These are phyloP conservation scores for Ceratocystis harringtonii DNA, from an alignment of 2,329 filamentous ascomycete species.

Conservation along the genomic window DNA sequence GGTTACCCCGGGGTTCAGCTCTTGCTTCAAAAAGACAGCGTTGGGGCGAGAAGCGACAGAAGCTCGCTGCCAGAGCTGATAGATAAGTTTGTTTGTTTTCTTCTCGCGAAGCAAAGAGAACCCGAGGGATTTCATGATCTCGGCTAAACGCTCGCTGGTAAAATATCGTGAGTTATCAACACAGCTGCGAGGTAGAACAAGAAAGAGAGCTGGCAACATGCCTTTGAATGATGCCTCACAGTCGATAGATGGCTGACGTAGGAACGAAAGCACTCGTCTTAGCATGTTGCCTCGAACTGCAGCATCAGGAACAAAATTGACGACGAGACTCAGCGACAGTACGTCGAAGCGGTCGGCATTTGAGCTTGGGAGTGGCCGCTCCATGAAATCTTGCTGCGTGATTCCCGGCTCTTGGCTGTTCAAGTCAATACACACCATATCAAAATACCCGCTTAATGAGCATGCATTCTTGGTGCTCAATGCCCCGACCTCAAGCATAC, in stretches of 20 bases:
- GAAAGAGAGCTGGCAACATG: constrained; percentile 58
- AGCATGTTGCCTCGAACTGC: constrained; percentile 71
- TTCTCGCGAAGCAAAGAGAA: constrained; percentile 54
- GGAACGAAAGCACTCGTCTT: constrained; percentile 54
- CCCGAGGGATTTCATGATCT: constrained; percentile 64
- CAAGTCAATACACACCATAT: constrained; percentile 73
- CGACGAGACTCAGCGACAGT: constrained; percentile 77
- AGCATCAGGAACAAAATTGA: constrained; percentile 84
- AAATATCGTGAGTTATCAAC: constrained; percentile 84
- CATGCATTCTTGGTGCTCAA: constrained; percentile 75
- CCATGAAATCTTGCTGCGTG: constrained; percentile 84
- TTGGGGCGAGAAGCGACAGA: constrained; percentile 15
- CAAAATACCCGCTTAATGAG: constrained; percentile 54
- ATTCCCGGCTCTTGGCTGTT: constrained; percentile 76
- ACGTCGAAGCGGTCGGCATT: constrained; percentile 62
- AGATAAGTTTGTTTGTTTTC: constrained; percentile 67
- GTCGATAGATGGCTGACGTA: constrained; percentile 29
- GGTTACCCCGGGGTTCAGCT: constrained; percentile 56
- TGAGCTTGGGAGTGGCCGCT: constrained; percentile 54
- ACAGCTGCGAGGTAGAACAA: constrained; percentile 81
- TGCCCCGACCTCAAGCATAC: constrained; percentile 78
- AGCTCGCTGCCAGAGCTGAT: constrained; percentile 63
- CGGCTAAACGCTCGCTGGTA: constrained; percentile 49
- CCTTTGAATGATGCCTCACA: constrained; percentile 17
- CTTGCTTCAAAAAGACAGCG: constrained; percentile 50